Conservation (phyloP, 495 filamentous ascomycete species). For the Bacidia rubella region DNA sequence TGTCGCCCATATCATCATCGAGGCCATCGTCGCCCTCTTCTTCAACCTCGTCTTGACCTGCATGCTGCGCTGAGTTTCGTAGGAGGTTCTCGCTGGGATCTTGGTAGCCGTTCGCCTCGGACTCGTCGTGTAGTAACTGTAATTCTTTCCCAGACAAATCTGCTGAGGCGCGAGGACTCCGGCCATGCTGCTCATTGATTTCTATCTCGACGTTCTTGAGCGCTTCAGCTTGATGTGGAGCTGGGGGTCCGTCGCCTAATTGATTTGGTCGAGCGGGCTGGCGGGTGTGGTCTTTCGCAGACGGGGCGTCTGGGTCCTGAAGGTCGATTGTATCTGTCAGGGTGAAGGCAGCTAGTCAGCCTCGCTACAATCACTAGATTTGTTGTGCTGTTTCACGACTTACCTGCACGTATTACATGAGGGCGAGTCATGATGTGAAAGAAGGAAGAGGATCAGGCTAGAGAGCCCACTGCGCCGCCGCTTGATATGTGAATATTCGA, state of each 20-base stretch:
- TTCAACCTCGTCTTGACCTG: slow-evolving; percentile 49
- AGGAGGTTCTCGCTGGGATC: slow-evolving; percentile 24
- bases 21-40: slow-evolving; percentile 66
- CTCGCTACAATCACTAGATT: slow-evolving; percentile 14
- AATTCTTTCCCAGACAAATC: slow-evolving; percentile 21
- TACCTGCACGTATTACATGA: slow-evolving; percentile 69
- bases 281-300: slow-evolving; percentile 63
- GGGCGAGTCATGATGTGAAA: slow-evolving; percentile 52
- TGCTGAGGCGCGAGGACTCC: slow-evolving; percentile 33
- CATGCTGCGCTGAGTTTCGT: slow-evolving; percentile 22
- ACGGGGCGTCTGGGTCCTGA: slow-evolving; percentile 67
- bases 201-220: slow-evolving; percentile 69
- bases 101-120: slow-evolving; percentile 26
- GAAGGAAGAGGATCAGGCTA: background rate
- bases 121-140: slow-evolving; percentile 34
- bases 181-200: slow-evolving; percentile 47
- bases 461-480: background rate
- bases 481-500: background rate
- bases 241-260: slow-evolving; percentile 43
- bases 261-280: slow-evolving; percentile 37
- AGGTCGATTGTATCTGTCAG: slow-evolving; percentile 82
- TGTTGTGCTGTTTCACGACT: slow-evolving; percentile 13
- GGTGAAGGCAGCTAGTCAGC: slow-evolving; percentile 9
- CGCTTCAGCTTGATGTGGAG: slow-evolving; percentile 74
- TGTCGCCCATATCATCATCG: slow-evolving; percentile 91